These are phyloP conservation scores for Zoysia pacifica DNA, from an alignment of 176 grass and related monocot genomes.

Conservation along the genomic window DNA sequence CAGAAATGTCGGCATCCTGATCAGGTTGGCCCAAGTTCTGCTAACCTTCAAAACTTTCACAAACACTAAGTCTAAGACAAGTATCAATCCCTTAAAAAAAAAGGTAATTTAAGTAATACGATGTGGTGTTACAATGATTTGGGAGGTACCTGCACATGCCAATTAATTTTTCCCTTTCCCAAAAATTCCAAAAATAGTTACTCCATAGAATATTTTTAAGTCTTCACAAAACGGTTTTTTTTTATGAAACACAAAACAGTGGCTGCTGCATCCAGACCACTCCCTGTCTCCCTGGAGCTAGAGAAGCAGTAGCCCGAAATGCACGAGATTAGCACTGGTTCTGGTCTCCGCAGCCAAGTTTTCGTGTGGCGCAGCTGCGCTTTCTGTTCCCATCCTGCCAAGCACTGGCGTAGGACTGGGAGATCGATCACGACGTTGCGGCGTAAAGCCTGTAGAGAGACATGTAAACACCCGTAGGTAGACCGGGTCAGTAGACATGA, in stretches of 20 bases:
- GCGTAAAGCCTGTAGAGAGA: background rate
- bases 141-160: too few species aligned
- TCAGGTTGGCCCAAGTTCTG: background rate
- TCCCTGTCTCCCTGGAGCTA: background rate
- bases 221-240: too few species aligned
- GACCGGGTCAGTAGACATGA: constrained; percentile 32
- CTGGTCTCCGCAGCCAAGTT: constrained; percentile 26
- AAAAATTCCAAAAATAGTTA: too few species aligned
- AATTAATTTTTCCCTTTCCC: too few species aligned
- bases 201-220: too few species aligned
- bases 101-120: too few species aligned
- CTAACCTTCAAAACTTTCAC: background rate
- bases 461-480: constrained; percentile 13
- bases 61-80: background rate
- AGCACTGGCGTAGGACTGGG: background rate
- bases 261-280: background rate
- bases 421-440: background rate
- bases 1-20: background rate
- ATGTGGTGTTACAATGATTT: too few species aligned
- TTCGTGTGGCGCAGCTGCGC: constrained; percentile 19
- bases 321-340: constrained; percentile 36
- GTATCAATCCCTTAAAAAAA: too few species aligned
- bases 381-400: constrained; percentile 31
- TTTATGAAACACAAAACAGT: background rate
- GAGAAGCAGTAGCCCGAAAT: constrained; percentile 46